Conservation (phyloP, 164 flowering plant species). For the Hamamelis virginiana region DNA sequence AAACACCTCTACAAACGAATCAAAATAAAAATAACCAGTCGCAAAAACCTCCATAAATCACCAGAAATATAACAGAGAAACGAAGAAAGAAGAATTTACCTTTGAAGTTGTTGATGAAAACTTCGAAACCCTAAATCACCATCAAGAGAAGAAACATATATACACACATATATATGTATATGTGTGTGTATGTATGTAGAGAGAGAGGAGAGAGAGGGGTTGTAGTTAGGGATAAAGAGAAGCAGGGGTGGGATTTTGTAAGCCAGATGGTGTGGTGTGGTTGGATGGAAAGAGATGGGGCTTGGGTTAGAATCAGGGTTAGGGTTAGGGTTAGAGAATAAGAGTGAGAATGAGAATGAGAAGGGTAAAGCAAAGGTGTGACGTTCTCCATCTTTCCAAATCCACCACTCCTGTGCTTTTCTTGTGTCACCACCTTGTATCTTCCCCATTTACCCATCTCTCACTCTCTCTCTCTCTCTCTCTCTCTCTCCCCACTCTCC, state of each 20-base stretch:
- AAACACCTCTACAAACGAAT: background rate
- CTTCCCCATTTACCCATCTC: background rate
- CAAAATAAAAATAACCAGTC: background rate
- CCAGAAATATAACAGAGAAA: background rate
- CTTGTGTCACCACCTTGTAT: background rate
- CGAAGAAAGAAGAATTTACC: background rate
- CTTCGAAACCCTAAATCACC: background rate
- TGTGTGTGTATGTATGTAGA: too few species aligned
- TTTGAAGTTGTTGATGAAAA: background rate
- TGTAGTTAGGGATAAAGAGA: background rate
- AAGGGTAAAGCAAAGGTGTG: background rate
- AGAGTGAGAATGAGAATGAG: background rate
- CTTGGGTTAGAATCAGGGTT: background rate
- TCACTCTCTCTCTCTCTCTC: background rate
- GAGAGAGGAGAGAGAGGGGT: background rate
- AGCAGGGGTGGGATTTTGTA: background rate
- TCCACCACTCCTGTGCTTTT: background rate
- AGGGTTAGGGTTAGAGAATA: background rate
- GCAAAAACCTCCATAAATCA: background rate
- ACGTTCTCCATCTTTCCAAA: slow-evolving; percentile 19
- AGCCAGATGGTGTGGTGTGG: background rate
- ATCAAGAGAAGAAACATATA: slow-evolving; percentile 2
- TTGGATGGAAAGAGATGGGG: background rate
- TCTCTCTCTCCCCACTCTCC: background rate
- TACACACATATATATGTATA: too few species aligned